Conservation (phyloP, 805 yeast genomes). For the Ogataea siamensis region DNA sequence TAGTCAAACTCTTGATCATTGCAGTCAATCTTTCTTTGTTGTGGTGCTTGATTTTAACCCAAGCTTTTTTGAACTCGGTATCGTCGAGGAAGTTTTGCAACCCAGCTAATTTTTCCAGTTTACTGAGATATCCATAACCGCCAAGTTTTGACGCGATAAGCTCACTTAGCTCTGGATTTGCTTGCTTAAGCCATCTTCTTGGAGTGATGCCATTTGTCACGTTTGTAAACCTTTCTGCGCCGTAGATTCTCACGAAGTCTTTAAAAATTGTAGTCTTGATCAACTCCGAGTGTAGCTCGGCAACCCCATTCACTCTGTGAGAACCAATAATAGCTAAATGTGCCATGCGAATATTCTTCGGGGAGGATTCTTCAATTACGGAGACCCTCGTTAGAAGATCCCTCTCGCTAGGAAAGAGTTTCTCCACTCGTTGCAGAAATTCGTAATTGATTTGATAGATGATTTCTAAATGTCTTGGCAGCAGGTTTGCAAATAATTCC, state of each 20-base stretch:
- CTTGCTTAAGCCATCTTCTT: constrained; percentile 93
- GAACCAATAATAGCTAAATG: constrained; percentile 87
- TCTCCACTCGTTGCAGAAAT: constrained; percentile 75
- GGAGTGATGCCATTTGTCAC: constrained; percentile 96
- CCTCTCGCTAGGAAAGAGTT: constrained; percentile 71
- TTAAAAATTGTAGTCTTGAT: constrained; percentile 85
- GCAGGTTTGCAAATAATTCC: constrained; percentile 67
- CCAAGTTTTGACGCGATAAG: constrained; percentile 72
- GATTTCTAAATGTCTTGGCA: constrained; percentile 90
- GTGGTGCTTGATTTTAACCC: constrained; percentile 68
- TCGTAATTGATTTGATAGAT: constrained; percentile 79
- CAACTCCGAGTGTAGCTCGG: constrained; percentile 89
- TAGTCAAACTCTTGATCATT: constrained; percentile 61
- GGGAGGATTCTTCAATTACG: constrained; percentile 75
- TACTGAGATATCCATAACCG: constrained; percentile 64
- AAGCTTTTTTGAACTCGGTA: constrained; percentile 58
- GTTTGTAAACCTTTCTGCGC: constrained; percentile 79
- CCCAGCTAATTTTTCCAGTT: constrained; percentile 63
- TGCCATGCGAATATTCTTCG: constrained; percentile 91
- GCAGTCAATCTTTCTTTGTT: constrained; percentile 69
- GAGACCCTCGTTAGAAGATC: constrained; percentile 70
- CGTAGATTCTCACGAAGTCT: constrained; percentile 83
- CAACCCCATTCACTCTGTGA: constrained; percentile 93
- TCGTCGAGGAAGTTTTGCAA: constrained; percentile 69
- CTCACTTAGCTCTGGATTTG: constrained; percentile 77